Conservation (phyloP, 345 rosid genomes). For the Viola odorata region DNA sequence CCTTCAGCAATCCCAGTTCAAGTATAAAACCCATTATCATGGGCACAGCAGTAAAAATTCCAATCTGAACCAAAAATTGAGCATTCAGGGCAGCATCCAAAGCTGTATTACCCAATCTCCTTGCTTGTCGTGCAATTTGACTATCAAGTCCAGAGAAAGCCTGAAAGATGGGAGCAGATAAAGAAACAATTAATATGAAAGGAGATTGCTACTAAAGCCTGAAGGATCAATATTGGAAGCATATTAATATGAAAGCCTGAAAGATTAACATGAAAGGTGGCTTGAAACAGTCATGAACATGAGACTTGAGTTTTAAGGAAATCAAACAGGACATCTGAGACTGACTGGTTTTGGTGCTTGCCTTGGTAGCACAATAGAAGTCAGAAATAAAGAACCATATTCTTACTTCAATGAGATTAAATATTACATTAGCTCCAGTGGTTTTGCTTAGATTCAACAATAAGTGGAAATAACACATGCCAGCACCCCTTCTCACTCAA, state of each 20-base stretch:
- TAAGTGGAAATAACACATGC: too few relatives aligned
- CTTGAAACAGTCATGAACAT: background rate
- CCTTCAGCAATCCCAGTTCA: conserved; percentile 88
- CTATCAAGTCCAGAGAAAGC: conserved; percentile 93
- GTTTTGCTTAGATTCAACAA: too few relatives aligned
- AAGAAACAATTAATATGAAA: conserved; percentile 15
- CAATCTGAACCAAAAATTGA: conserved; percentile 96
- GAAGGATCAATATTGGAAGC: background rate
- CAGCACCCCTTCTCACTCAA: too few relatives aligned
- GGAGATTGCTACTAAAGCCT: too few relatives aligned
- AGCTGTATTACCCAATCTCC: conserved; percentile 63
- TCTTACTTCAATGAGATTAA: too few relatives aligned
- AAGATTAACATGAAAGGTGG: background rate
- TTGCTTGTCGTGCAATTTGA: conserved; percentile 49
- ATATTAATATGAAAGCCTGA: conserved; percentile 9
- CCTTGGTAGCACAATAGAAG: background rate
- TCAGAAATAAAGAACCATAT: background rate
- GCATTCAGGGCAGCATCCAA: conserved; percentile 88
- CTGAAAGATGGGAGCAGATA: conserved; percentile 40
- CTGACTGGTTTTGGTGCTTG: background rate
- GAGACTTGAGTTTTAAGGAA: background rate
- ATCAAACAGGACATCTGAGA: background rate
- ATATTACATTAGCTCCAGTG: too few relatives aligned
- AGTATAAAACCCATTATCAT: conserved; percentile 99
- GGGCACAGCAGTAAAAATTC: conserved; percentile 95